A percentile compares a stretch with the other conserved stretches of the same genome.
phyloP scores from a whole-genome alignment of 345 rosid genomes.

The Euclidium syriacum region DNA sequence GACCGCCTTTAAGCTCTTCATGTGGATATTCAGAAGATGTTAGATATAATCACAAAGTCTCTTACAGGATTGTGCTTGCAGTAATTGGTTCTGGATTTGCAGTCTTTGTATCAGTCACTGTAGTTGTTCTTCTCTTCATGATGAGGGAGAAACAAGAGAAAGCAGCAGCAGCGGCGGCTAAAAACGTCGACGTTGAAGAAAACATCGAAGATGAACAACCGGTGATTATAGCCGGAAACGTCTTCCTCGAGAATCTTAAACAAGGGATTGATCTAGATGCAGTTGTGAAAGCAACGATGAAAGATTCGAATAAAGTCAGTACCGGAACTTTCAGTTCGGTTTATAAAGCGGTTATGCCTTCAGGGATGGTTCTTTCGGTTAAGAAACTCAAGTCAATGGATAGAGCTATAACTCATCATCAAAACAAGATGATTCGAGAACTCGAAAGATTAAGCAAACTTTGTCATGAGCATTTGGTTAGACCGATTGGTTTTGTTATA shows the following conservation, averaged over 20 bases:
- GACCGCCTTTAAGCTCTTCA: slow-evolving; percentile 60
- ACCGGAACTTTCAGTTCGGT: slow-evolving; percentile 86
- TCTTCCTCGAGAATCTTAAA: slow-evolving; percentile 77
- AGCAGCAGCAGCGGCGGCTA: slow-evolving; percentile 48
- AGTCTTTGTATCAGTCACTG: slow-evolving; percentile 73
- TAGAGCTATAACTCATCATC: slow-evolving; percentile 75
- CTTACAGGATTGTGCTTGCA: slow-evolving; percentile 72
- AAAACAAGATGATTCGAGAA: slow-evolving; percentile 92
- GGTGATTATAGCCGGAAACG: slow-evolving; percentile 61
- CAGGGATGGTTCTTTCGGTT: slow-evolving; percentile 74
- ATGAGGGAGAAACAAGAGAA: slow-evolving; percentile 95
- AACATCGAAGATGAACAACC: slow-evolving; percentile 47
- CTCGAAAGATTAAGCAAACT: slow-evolving; percentile 93
- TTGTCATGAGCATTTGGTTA: slow-evolving; percentile 79
- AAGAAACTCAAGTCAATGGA: slow-evolving; percentile 88
- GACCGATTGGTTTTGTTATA: slow-evolving; percentile 80
- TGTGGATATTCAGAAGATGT: slow-evolving; percentile 44
- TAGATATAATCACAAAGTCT: slow-evolving; percentile 70
- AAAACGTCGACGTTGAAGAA: slow-evolving; percentile 44
- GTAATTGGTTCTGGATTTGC: slow-evolving; percentile 91
- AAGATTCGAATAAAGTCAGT: slow-evolving; percentile 76
- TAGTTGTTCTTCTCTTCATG: slow-evolving; percentile 87
- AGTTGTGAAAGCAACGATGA: slow-evolving; percentile 70
- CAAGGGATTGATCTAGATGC: slow-evolving; percentile 93
- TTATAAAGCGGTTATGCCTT: slow-evolving; percentile 92